Percentiles rank a stretch among this genome's conserved stretches.
Evolutionary conservation across 1,284 basidiomycete genomes (phyloP).

Genomic region (Violaceomyces palustris): DNA sequence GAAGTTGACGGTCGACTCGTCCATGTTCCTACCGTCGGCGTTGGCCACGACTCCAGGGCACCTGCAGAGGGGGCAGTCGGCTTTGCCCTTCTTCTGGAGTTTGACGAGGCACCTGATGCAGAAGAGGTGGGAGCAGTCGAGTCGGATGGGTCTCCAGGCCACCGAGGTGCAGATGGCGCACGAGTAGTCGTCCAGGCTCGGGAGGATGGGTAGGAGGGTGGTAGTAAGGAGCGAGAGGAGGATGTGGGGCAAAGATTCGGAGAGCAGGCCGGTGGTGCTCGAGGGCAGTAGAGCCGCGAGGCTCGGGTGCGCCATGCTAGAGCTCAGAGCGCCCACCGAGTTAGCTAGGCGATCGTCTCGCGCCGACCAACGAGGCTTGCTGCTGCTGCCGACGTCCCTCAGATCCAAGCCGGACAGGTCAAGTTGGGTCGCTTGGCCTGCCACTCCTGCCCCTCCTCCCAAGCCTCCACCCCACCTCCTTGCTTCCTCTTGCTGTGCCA

Average conservation of each 20-base stretch:
- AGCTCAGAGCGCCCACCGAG: conserved; percentile 15
- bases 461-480: conserved; percentile 18
- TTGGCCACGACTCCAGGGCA: conserved; percentile 34
- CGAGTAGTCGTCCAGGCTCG: conserved; percentile 68
- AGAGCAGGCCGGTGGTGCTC: conserved; percentile 37
- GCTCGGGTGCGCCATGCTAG: conserved; percentile 31
- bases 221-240: conserved; percentile 81
- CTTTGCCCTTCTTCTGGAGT: conserved; percentile 78
- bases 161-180: conserved; percentile 56
- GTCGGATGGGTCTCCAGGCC: conserved; percentile 61
- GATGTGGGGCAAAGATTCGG: conserved; percentile 63
- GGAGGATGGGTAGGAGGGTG: conserved; percentile 75
- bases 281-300: conserved; percentile 41
- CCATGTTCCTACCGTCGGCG: conserved; percentile 60
- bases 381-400: conserved; percentile 3
- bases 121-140: conserved; percentile 82
- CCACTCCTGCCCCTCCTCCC: conserved; percentile 15
- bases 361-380: background rate
- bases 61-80: conserved; percentile 76
- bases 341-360: background rate
- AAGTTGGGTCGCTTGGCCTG: background rate
- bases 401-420: conserved; percentile 11
- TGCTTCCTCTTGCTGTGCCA: conserved; percentile 37
- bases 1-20: conserved; percentile 73
- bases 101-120: conserved; percentile 86